Conservation (phyloP, 2,329 filamentous ascomycete genomes). For the Fusarium austroafricanum region DNA sequence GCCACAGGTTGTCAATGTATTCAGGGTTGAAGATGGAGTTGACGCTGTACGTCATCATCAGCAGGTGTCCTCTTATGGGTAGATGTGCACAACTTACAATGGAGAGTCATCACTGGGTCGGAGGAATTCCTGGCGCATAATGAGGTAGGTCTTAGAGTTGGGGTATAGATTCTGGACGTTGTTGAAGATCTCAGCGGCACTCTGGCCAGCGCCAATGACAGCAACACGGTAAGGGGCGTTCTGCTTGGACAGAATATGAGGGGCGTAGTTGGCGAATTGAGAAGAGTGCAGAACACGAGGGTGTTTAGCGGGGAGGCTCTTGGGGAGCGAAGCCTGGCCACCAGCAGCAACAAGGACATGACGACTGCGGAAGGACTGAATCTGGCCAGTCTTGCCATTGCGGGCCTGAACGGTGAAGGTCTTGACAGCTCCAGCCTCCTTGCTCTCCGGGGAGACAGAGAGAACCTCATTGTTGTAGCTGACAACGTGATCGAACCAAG, state of each 20-base stretch:
- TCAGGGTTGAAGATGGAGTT: constrained; percentile 97
- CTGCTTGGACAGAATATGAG: constrained; percentile 67
- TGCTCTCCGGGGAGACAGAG: constrained; percentile 71
- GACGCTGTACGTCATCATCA: constrained; percentile 69
- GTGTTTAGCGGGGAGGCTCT: constrained; percentile 74
- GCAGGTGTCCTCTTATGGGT: background rate
- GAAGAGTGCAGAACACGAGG: constrained; percentile 88
- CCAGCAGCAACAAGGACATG: constrained; percentile 73
- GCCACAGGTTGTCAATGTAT: constrained; percentile 81
- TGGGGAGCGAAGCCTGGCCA: constrained; percentile 76
- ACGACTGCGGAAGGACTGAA: constrained; percentile 66
- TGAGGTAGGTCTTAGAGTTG: constrained; percentile 78
- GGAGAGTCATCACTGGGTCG: constrained; percentile 95
- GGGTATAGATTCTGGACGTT: constrained; percentile 86
- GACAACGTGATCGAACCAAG: constrained; percentile 78
- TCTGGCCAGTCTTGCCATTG: constrained; percentile 67
- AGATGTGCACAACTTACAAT: constrained; percentile 71
- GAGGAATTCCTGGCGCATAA: constrained; percentile 86
- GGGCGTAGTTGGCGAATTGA: constrained; percentile 77
- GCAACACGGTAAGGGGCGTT: constrained; percentile 77
- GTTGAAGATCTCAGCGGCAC: constrained; percentile 94
- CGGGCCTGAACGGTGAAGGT: constrained; percentile 76
- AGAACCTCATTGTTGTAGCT: constrained; percentile 83
- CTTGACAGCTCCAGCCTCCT: constrained; percentile 64
- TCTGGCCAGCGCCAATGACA: constrained; percentile 90